Percentiles rank a stretch among this genome's conserved stretches.
Evolutionary conservation across 192 early-diverging fungal genomes (phyloP).

Genomic region (Podila verticillata): DNA sequence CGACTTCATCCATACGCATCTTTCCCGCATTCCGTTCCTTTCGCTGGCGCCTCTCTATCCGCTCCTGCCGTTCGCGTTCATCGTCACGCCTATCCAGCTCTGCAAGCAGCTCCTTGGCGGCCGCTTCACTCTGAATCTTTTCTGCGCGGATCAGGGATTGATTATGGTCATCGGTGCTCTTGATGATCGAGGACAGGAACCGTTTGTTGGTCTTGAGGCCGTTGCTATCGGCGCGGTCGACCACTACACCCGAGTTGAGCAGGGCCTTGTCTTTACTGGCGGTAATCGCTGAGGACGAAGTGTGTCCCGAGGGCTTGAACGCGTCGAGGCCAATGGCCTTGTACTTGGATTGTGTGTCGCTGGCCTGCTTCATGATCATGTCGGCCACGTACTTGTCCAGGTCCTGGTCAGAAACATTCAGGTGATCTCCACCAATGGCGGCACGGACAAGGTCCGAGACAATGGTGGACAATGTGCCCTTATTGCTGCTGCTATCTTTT

Average conservation of each 20-base stretch:
- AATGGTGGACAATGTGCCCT: conserved; percentile 1
- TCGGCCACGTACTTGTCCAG: conserved; percentile 67
- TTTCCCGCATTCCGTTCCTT: not conserved
- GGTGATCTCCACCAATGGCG: conserved; percentile 52
- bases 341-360: conserved; percentile 47
- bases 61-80: not conserved
- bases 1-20: conserved; percentile 23
- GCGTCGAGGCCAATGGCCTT: conserved; percentile 52
- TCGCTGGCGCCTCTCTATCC: too few species aligned
- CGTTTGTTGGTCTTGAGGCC: conserved; percentile 65
- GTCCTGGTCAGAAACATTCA: conserved; percentile 54
- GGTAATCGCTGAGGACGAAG: not conserved
- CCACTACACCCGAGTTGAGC: conserved; percentile 7
- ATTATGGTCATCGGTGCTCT: conserved; percentile 64
- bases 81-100: conserved; percentile 22
- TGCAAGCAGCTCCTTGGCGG: conserved; percentile 31
- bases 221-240: conserved; percentile 48
- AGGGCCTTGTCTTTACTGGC: conserved; percentile 1
- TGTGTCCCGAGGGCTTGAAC: conserved; percentile 29
- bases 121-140: conserved; percentile 55
- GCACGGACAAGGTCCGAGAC: conserved; percentile 58
- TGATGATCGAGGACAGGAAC: conserved; percentile 65
- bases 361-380: conserved; percentile 58
- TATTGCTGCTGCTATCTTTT: not conserved
- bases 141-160: conserved; percentile 57